Percentiles rank a stretch among this genome's conserved stretches.
These are phyloP conservation scores for Arachnomyces sp. DNA, from an alignment of 2,329 filamentous ascomycete species.

Conservation along the genomic window DNA sequence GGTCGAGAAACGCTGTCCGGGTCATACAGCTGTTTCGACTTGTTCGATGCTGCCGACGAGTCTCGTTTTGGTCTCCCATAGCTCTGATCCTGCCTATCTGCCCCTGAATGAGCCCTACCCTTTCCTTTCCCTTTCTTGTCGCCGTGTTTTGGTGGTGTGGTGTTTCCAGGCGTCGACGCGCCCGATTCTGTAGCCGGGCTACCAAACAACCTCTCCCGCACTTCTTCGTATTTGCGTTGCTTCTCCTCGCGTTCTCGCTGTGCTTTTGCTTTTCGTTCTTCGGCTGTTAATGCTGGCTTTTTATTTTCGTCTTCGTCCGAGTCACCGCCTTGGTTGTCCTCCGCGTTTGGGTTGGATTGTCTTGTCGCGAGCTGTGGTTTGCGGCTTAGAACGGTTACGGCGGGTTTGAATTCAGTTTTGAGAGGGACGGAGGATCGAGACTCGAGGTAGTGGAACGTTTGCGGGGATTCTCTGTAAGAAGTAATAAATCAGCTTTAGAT, in stretches of 20 bases:
- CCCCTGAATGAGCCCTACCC: slow-evolving; percentile 22
- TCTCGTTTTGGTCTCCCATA: slow-evolving; percentile 37
- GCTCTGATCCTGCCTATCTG: slow-evolving; percentile 30
- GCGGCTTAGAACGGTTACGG: slow-evolving; percentile 76
- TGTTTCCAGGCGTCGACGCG: slow-evolving; percentile 53
- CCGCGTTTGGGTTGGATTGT: slow-evolving; percentile 39
- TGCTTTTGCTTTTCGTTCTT: slow-evolving; percentile 70
- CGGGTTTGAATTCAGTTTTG: slow-evolving; percentile 65
- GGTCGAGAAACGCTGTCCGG: slow-evolving; percentile 62
- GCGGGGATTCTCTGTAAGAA: slow-evolving; percentile 56
- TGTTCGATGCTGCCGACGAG: slow-evolving; percentile 28
- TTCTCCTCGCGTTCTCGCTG: slow-evolving; percentile 79
- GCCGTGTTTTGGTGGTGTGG: slow-evolving; percentile 49
- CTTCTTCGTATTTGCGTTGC: slow-evolving; percentile 82
- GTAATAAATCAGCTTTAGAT: slow-evolving; percentile 3
- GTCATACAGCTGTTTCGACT: slow-evolving; percentile 61
- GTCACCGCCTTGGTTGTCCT: slow-evolving; percentile 49
- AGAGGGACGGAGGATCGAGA: slow-evolving; percentile 55
- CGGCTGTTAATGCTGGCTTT: slow-evolving; percentile 57
- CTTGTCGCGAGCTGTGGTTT: slow-evolving; percentile 61
- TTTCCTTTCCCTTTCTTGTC: slow-evolving; percentile 42
- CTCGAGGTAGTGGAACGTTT: slow-evolving; percentile 68
- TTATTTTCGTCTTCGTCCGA: slow-evolving; percentile 55
- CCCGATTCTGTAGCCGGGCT: slow-evolving; percentile 43
- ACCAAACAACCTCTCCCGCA: slow-evolving; percentile 78